Conservation (phyloP, 345 rosid species). For the Stellera chamaejasme region DNA sequence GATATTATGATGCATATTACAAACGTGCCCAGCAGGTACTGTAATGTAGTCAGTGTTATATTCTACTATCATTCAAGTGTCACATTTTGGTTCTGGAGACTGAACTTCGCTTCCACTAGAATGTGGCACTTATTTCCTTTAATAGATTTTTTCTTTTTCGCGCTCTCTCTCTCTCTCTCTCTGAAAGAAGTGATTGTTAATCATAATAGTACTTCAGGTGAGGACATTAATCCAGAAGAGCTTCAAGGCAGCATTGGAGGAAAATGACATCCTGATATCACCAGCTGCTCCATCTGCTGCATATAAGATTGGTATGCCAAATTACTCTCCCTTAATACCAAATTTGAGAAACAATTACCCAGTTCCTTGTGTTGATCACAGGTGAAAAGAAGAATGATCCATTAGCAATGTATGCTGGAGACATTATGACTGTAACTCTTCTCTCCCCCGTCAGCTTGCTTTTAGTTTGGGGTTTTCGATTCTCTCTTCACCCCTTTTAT, state of each 20-base stretch:
- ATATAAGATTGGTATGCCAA: constrained; percentile 61
- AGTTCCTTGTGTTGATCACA: constrained; percentile 17
- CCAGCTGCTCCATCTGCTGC: constrained; percentile 95
- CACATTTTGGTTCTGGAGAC: background rate
- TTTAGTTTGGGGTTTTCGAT: background rate
- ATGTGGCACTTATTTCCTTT: background rate
- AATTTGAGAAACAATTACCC: background rate
- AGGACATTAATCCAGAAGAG: constrained; percentile 64
- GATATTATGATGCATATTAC: constrained; percentile 92
- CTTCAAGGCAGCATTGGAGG: constrained; percentile 61
- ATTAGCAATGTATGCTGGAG: constrained; percentile 91
- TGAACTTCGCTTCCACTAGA: background rate
- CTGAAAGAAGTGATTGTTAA: constrained; percentile 22
- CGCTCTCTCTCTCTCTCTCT: background rate
- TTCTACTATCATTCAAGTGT: too few relatives aligned
- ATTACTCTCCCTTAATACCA: background rate
- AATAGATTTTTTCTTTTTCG: background rate
- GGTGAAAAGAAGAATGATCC: constrained; percentile 93
- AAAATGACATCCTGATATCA: constrained; percentile 77
- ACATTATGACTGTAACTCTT: constrained; percentile 75
- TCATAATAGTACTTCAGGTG: constrained; percentile 40
- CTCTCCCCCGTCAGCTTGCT: background rate
- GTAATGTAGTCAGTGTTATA: background rate
- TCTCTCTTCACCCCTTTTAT: constrained; percentile 4
- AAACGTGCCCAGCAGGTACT: constrained; percentile 93